Evolutionary conservation across 1,284 basidiomycete genomes (phyloP).

Genomic region (Pseudozyma pruni): DNA sequence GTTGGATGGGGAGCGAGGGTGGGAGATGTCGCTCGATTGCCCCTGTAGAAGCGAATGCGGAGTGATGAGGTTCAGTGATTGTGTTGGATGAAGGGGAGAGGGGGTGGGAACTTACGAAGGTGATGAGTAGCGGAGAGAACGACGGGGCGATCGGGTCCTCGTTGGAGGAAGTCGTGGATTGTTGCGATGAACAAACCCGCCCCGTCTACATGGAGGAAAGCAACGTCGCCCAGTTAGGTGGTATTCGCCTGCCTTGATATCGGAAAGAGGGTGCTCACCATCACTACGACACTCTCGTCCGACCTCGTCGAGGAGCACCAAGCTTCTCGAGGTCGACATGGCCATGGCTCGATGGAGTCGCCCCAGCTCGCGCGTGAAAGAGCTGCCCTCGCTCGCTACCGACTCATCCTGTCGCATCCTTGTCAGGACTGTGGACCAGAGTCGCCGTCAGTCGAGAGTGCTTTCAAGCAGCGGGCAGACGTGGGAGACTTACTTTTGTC

Average conservation of each 20-base stretch:
- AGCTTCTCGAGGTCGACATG: constrained; percentile 29
- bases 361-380: constrained; percentile 42
- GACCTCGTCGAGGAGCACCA: constrained; percentile 50
- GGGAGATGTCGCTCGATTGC: constrained; percentile 38
- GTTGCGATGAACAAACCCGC: constrained; percentile 45
- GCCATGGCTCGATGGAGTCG: constrained; percentile 37
- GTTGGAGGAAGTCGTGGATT: constrained; percentile 39
- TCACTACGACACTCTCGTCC: constrained; percentile 45
- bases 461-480: neutral
- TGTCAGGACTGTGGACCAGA: constrained; percentile 28
- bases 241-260: neutral
- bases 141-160: constrained; percentile 28
- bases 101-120: constrained; percentile 20
- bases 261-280: constrained; percentile 8
- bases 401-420: constrained; percentile 52
- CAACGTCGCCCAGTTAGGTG: neutral
- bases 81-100: too few relatives aligned
- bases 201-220: constrained; percentile 16
- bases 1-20: constrained; percentile 20
- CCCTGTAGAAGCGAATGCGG: constrained; percentile 6
- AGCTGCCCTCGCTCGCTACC: constrained; percentile 43
- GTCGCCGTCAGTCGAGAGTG: neutral
- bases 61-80: too few relatives aligned
- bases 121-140: constrained; percentile 46
- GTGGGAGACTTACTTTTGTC: constrained; percentile 28